phyloP scores from a whole-genome alignment of 2,329 filamentous ascomycete genomes.

The Xylaria sp. region DNA sequence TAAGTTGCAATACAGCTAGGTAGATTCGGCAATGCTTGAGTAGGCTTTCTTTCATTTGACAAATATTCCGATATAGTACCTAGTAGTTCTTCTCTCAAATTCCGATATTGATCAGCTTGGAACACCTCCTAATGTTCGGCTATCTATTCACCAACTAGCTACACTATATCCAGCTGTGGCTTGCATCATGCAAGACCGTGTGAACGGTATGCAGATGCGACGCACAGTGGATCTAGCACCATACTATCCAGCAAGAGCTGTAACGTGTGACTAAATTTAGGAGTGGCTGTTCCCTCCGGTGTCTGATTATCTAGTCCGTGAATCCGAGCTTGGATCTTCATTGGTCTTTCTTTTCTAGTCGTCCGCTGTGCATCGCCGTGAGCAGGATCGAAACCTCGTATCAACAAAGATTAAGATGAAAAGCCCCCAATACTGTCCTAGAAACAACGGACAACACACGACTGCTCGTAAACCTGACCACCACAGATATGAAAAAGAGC shows the following conservation, averaged over 20 bases:
- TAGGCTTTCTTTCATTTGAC: background rate
- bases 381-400: slow-evolving; percentile 4
- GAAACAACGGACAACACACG: background rate
- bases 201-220: slow-evolving; percentile 9
- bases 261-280: slow-evolving; percentile 27
- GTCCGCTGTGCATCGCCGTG: slow-evolving; percentile 4
- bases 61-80: background rate
- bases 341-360: slow-evolving; percentile 11
- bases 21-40: background rate
- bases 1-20: background rate
- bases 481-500: background rate
- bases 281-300: background rate
- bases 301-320: slow-evolving; percentile 12
- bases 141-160: background rate
- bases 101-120: background rate
- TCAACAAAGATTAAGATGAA: background rate
- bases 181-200: slow-evolving; percentile 31
- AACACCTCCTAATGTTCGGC: slow-evolving; percentile 9
- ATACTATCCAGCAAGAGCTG: background rate
- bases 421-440: background rate
- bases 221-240: slow-evolving; percentile 16
- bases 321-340: background rate
- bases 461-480: background rate
- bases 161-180: slow-evolving; percentile 12
- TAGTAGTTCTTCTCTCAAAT: background rate